Conservation (phyloP, 225 moss, liverwort and hornwort species). For the Climacium dendroides region DNA sequence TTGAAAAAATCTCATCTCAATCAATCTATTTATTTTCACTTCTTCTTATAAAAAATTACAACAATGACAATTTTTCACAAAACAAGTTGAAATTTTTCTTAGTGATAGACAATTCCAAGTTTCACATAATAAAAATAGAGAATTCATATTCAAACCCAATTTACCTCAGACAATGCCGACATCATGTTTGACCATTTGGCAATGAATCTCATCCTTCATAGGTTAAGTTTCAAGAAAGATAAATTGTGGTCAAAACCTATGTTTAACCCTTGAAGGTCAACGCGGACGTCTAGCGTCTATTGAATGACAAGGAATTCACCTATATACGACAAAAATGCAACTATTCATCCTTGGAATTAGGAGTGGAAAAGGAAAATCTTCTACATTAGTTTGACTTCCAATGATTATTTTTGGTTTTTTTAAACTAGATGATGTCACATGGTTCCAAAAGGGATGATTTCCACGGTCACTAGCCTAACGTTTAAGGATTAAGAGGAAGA, state of each 20-base stretch:
- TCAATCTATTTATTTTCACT: background rate
- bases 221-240: background rate
- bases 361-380: too few species aligned
- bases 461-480: too few species aligned
- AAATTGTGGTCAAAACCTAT: background rate
- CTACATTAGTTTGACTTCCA: too few species aligned
- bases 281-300: too few species aligned
- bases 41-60: background rate
- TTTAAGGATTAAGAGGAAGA: background rate
- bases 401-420: too few species aligned
- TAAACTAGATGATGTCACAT: too few species aligned
- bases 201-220: background rate
- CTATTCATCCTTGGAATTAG: too few species aligned
- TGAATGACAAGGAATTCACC: too few species aligned
- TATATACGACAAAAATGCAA: too few species aligned
- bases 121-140: background rate
- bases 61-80: background rate
- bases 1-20: background rate
- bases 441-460: too few species aligned
- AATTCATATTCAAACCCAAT: background rate
- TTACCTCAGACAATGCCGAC: background rate
- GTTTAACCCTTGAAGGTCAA: too few species aligned
- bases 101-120: background rate
- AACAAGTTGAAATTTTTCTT: background rate
- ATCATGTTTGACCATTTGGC: background rate